phyloP scores from a whole-genome alignment of 768 basidiomycete species.

The Galerina sulciceps region DNA sequence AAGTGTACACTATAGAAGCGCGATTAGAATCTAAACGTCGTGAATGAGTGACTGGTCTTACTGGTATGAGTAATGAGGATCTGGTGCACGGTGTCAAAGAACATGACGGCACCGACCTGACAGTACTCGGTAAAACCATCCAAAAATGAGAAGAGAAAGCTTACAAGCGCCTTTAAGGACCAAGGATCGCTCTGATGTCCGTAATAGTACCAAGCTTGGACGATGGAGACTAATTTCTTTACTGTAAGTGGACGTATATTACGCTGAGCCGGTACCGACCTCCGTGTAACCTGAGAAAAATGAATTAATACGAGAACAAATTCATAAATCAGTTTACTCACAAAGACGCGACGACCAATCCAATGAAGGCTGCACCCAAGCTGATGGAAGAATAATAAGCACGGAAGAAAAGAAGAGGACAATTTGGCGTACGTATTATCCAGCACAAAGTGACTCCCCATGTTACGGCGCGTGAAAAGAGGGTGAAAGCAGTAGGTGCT shows the following conservation, averaged over 20 bases:
- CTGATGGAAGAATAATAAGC: neutral
- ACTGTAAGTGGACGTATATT: neutral
- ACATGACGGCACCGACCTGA: slow-evolving; percentile 53
- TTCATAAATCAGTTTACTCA: slow-evolving; percentile 31
- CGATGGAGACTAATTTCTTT: slow-evolving; percentile 46
- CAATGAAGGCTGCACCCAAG: slow-evolving; percentile 54
- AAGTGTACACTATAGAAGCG: slow-evolving; percentile 23
- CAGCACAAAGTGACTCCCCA: slow-evolving; percentile 6
- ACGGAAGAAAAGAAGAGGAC: neutral
- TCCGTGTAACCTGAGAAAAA: slow-evolving; percentile 48
- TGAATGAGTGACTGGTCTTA: slow-evolving; percentile 21
- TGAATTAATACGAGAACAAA: neutral
- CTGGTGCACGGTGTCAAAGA: slow-evolving; percentile 59
- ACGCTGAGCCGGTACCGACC: slow-evolving; percentile 32
- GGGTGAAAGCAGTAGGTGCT: neutral
- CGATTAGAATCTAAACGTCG: neutral
- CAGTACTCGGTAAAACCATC: neutral
- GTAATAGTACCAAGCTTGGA: slow-evolving; percentile 62
- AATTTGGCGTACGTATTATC: slow-evolving; percentile 19
- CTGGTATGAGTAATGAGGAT: slow-evolving; percentile 55
- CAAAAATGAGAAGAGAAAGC: neutral
- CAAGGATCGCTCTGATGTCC: slow-evolving; percentile 53
- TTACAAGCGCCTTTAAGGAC: slow-evolving; percentile 50
- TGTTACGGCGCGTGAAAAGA: neutral
- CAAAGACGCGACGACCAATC: slow-evolving; percentile 51